These are phyloP conservation scores for Pseudonitzschia multistriata DNA, from an alignment of 108 stramenopile species.

Conservation along the genomic window DNA sequence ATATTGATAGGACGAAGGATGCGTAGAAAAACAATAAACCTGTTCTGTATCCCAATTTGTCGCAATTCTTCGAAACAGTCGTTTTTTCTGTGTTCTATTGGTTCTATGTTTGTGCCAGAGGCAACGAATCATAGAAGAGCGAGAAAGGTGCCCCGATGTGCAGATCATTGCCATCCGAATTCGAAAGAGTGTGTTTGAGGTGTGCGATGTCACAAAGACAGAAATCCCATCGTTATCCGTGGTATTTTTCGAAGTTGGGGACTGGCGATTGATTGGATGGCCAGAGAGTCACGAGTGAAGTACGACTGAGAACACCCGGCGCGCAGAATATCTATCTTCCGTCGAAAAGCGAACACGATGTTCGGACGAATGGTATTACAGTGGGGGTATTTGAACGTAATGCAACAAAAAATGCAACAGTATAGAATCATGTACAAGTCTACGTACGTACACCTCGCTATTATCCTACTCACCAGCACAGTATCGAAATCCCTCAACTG, in stretches of 20 bases:
- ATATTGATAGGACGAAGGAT: too few species aligned
- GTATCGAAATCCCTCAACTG: too few species aligned
- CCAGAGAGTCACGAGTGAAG: neutral
- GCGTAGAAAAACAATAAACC: neutral
- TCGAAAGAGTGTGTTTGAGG: too few species aligned
- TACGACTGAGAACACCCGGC: neutral
- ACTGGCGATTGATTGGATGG: neutral
- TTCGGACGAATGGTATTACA: too few species aligned
- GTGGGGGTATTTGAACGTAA: too few species aligned
- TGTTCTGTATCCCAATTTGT: neutral
- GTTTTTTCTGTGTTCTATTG: neutral
- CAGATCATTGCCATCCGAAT: neutral
- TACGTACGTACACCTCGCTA: too few species aligned
- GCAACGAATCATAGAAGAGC: neutral
- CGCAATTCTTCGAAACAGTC: neutral
- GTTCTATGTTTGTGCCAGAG: neutral
- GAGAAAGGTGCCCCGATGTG: neutral
- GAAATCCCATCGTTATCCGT: neutral
- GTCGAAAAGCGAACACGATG: neutral
- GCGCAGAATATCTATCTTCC: neutral
- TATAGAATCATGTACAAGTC: too few species aligned
- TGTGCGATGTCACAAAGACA: too few species aligned
- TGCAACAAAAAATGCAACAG: too few species aligned
- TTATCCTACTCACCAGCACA: too few species aligned
- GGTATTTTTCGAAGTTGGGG: neutral